Conservation (phyloP, 2,329 filamentous ascomycete species). For the Malbranchea zuffiana region DNA sequence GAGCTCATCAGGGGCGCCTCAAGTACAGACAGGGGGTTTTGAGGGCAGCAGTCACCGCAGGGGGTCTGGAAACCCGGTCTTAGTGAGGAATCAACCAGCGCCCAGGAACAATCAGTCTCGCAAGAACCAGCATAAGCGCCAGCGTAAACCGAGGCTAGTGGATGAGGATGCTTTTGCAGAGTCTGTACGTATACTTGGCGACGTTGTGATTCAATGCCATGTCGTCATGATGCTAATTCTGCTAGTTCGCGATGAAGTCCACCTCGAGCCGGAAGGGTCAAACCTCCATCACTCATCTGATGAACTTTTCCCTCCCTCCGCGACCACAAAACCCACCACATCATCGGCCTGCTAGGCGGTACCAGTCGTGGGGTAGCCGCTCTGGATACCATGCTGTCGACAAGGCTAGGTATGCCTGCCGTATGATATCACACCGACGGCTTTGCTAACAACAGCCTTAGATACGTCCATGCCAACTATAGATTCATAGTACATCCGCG, state of each 20-base stretch:
- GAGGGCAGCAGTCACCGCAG: slow-evolving; percentile 33
- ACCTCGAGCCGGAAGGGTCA: slow-evolving; percentile 71
- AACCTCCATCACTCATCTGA: slow-evolving; percentile 91
- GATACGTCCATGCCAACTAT: slow-evolving; percentile 92
- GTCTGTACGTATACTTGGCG: slow-evolving; percentile 47
- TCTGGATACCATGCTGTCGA: slow-evolving; percentile 84
- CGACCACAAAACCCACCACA: slow-evolving; percentile 52
- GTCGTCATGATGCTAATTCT: slow-evolving; percentile 2
- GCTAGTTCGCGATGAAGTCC: slow-evolving; percentile 51
- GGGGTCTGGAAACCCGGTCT: slow-evolving; percentile 32
- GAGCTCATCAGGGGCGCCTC: slow-evolving; percentile 24
- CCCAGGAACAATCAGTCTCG: slow-evolving; percentile 61
- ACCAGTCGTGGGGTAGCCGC: slow-evolving; percentile 71
- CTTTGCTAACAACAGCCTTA: slow-evolving; percentile 21
- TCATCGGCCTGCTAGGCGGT: slow-evolving; percentile 51
- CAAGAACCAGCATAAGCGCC: slow-evolving; percentile 74
- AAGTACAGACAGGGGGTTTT: slow-evolving; percentile 21
- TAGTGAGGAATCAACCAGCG: slow-evolving; percentile 28
- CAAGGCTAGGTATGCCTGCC: slow-evolving; percentile 60
- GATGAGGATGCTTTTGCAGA: slow-evolving; percentile 86
- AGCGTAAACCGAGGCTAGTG: slow-evolving; percentile 60
- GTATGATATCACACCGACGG: slow-evolving; percentile 7
- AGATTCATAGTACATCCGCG: slow-evolving; percentile 85
- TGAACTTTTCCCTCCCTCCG: slow-evolving; percentile 78
- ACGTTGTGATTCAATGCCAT: slow-evolving; percentile 8